A percentile compares a stretch with the other conserved stretches of the same genome.
phyloP scores from a whole-genome alignment of 23 red algal genomes.

The Gracilaria gracilis region DNA sequence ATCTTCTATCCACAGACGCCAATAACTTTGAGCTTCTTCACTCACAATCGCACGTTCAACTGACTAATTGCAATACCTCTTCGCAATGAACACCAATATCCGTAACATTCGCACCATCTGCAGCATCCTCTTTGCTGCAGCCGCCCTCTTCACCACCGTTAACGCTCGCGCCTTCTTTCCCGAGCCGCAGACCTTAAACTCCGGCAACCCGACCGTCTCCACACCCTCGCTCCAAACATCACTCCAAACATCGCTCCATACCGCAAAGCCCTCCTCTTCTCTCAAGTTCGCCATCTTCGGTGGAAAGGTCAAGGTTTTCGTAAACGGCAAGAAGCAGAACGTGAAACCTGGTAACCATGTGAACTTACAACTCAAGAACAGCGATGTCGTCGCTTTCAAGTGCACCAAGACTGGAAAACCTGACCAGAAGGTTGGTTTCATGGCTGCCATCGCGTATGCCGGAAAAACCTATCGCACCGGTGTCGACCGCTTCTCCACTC shows the following conservation, averaged over 20 bases:
- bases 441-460: background rate
- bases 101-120: background rate
- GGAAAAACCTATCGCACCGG: constrained; percentile 7
- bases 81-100: background rate
- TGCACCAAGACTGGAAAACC: background rate
- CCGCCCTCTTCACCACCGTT: background rate
- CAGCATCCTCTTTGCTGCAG: background rate
- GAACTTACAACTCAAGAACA: background rate
- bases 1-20: no score
- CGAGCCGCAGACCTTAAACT: background rate
- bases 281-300: background rate
- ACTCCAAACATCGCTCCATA: background rate
- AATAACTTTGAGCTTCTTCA: no score
- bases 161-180: background rate
- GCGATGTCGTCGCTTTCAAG: constrained; percentile 10
- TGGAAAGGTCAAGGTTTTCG: background rate
- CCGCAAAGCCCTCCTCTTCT: background rate
- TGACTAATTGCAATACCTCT: background rate
- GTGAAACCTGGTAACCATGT: background rate
- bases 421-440: background rate
- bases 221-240: background rate
- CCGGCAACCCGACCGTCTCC: background rate
- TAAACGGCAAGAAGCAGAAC: background rate
- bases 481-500: background rate
- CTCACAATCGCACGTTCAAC: background rate